phyloP scores from a whole-genome alignment of 2,329 filamentous ascomycete species.

The Fusarium sp. region DNA sequence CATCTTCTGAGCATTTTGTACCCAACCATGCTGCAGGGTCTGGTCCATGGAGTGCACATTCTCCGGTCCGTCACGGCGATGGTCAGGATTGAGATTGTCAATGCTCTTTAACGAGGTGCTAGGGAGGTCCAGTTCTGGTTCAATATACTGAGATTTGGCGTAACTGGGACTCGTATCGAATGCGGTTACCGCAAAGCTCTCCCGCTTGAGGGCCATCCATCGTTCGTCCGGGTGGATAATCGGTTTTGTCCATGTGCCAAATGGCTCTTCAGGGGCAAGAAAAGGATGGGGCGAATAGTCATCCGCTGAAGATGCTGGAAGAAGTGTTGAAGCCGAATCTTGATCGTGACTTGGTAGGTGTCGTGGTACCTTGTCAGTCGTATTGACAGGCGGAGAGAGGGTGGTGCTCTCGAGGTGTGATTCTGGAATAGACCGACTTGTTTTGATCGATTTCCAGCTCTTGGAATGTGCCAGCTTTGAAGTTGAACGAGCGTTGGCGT shows the following conservation, averaged over 20 bases:
- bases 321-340: background rate
- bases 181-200: constrained; percentile 5
- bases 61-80: background rate
- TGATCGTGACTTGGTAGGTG: background rate
- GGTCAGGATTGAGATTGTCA: background rate
- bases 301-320: background rate
- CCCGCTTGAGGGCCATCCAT: constrained; percentile 26
- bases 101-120: background rate
- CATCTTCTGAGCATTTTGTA: constrained; percentile 40
- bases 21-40: constrained; percentile 24
- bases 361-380: background rate
- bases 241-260: constrained; percentile 18
- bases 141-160: constrained; percentile 30
- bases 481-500: background rate
- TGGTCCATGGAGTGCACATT: background rate
- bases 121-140: background rate
- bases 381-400: background rate
- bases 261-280: constrained; percentile 22
- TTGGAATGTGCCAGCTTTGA: constrained; percentile 23
- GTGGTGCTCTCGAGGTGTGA: background rate
- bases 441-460: constrained; percentile 25
- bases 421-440: background rate
- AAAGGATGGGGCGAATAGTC: constrained; percentile 7
- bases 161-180: constrained; percentile 32
- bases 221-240: constrained; percentile 24